A percentile compares a stretch with the other conserved stretches of the same genome.
Evolutionary conservation across 2,329 filamentous ascomycete genomes (phyloP).

Genomic region (Beauveria caledonica): DNA sequence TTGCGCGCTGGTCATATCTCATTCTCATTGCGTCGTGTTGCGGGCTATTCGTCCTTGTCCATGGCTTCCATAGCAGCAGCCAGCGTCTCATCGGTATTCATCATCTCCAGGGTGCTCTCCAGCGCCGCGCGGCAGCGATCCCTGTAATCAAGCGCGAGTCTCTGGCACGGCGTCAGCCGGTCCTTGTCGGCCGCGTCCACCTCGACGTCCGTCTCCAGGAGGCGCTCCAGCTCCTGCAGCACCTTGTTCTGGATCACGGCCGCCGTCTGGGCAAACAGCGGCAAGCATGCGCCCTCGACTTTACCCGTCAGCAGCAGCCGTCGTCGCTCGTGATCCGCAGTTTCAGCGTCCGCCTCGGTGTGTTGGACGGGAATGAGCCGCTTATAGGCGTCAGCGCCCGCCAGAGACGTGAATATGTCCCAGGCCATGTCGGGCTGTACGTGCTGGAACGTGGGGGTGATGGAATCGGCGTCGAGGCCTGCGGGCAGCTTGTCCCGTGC

Average conservation of each 20-base stretch:
- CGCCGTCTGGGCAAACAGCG: slow-evolving; percentile 27
- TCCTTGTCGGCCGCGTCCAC: slow-evolving; percentile 31
- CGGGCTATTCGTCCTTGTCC: background rate
- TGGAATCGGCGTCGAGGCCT: slow-evolving; percentile 9
- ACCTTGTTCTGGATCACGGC: slow-evolving; percentile 37
- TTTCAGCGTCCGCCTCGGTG: slow-evolving; percentile 15
- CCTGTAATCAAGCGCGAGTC: slow-evolving; percentile 41
- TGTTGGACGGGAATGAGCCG: slow-evolving; percentile 12
- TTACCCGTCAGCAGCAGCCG: slow-evolving; percentile 24
- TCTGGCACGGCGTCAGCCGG: slow-evolving; percentile 35
- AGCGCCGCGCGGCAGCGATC: slow-evolving; percentile 40
- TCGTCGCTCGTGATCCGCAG: slow-evolving; percentile 9
- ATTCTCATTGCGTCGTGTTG: background rate
- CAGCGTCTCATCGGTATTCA: slow-evolving; percentile 25
- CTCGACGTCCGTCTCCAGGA: slow-evolving; percentile 39
- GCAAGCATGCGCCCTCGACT: slow-evolving; percentile 20
- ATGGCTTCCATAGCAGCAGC: slow-evolving; percentile 13
- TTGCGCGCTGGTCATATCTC: background rate
- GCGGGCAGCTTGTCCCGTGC: slow-evolving; percentile 32
- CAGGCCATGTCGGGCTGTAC: slow-evolving; percentile 46
- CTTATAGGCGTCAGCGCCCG: background rate
- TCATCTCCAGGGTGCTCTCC: slow-evolving; percentile 33
- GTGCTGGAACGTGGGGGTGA: slow-evolving; percentile 37
- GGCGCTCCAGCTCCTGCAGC: slow-evolving; percentile 33
- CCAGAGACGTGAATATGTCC: slow-evolving; percentile 36